Evolutionary conservation across 176 grass and related monocot species (phyloP), one percentile per base, ranked within the genome.

Genomic region (Carex scoparia): DNA sequence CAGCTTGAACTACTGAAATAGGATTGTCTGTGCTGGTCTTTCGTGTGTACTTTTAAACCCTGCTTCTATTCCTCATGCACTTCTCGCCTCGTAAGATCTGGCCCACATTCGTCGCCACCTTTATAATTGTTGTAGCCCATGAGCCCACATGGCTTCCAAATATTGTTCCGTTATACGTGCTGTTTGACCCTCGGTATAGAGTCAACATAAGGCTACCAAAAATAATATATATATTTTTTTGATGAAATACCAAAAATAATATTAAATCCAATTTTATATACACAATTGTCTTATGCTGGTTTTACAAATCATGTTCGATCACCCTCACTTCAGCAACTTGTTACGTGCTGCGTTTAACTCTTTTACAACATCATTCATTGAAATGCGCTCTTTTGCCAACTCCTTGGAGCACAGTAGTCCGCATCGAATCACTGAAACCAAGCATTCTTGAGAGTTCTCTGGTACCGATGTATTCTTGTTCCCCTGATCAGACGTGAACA

Each of bases 371-470:
- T 80, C 54, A 56, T 12, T 48, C 31, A 81, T 81, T 63, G 58
- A 59, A 44, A 44, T 23, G 18, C 79, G 53, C 33, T 81, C 79
- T 81, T 65, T 59, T 46, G 79, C 8, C 2, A 7, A 64, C 79
- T 80, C 85, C 4, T 59, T 81, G 8, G 63, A 87, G 55, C 85
- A 87, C 4, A 81, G 13, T 3, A 87, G 30, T 2, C 70, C 84
- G 19, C 44, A 79, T 33, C 10, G 19, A 31, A 86, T 81, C 37
- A 81, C 61, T 56, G 6, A 70, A 86, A 81, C 59, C 79, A 86
- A 60, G 76, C 85, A 81, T 55, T 81, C 23, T 18, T 1, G 48
- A 40, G 8, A 38, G 57, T 51, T 80, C 2, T 80, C 77, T 18
- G 33, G 23, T 58, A 9, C 57, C n/a, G 10, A 33, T 80, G 1